Base-by-base conservation (phyloP, 345 rosid genomes). In the Litchi chinensis region DNA sequence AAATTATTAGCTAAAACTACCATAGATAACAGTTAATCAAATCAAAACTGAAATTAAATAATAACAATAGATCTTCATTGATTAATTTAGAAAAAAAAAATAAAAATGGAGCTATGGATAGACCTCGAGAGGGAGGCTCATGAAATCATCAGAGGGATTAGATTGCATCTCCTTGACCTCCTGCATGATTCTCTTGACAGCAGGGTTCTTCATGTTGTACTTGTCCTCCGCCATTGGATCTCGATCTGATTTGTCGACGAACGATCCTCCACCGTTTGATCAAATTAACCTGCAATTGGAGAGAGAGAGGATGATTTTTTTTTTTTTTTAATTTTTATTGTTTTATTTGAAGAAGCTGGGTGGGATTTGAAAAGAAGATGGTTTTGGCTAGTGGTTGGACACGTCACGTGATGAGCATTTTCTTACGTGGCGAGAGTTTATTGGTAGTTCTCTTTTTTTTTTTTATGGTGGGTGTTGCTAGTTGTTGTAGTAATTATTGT, bases 151-250 rank as follows among this genome's bases (percentile, higher is more conserved):
- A 43, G 98, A 94, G 0, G 98, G 99, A 86, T 93, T 91, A 37
- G 98, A 93, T 82, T 94, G 99, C 98, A 93, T 94, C 93, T 94
- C 99, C 82, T 94, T 94, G 65, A 96, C 95, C 91, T 96, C 99
- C 90, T 93, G 98, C 81, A 96, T 79, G 75, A 96, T 94, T 91
- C 98, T 89, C 97, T 94, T 94, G 80, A 96, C 98, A 44, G 95
- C 94, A 57, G 98, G 98, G 80, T 96, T 96, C 88, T 94, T 94
- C 75, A 86, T 85, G 74, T 94, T 96, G 80, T 91, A 96, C 90
- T 81, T 91, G 76, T 93, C 97, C 79, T 85, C 97, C 84, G 95
- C 93, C 97, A 93, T 95, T 19, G 60, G 77, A 79, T 84, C 57
- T 68, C 73, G 84, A 77, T 73, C 71, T 70, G 68, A 13, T 72